phyloP scores from a whole-genome alignment of 1,139 yeast genomes.

The Yamadazyma buinensis region DNA sequence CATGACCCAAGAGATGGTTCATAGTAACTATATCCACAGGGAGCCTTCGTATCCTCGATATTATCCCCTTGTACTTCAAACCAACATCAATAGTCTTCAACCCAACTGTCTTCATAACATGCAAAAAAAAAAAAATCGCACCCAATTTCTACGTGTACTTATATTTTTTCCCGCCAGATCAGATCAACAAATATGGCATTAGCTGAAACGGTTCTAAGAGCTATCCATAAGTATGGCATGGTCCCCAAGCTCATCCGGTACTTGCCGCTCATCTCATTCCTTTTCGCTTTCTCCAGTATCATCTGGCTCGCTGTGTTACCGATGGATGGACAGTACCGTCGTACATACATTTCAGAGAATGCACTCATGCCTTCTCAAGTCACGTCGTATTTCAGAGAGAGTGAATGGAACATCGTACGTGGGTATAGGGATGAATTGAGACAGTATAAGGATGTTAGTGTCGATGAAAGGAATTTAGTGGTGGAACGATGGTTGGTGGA shows the following conservation, averaged over 20 bases:
- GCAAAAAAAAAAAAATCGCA: no score
- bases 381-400: conserved; percentile 84
- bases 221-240: conserved; percentile 54
- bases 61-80: conserved; percentile 10
- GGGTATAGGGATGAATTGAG: conserved; percentile 70
- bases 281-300: conserved; percentile 58
- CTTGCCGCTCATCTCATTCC: conserved; percentile 61
- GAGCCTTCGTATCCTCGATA: conserved; percentile 21
- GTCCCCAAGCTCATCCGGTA: conserved; percentile 52
- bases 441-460: conserved; percentile 31
- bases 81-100: no score
- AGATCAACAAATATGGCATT: conserved; percentile 64
- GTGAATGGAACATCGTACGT: conserved; percentile 89
- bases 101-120: no score
- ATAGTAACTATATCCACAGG: conserved; percentile 22
- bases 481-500: conserved; percentile 62
- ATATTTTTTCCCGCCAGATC: no score
- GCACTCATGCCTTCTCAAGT: conserved; percentile 98
- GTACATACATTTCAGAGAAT: conserved; percentile 88
- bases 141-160: no score
- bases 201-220: conserved; percentile 51
- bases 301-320: conserved; percentile 73
- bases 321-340: conserved; percentile 73
- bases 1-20: conserved; percentile 1
- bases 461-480: conserved; percentile 37